Evolutionary conservation across 2,329 filamentous ascomycete genomes (phyloP), one percentile per base, ranked within the genome.

Genomic region (Pseudocercospora ulei): DNA sequence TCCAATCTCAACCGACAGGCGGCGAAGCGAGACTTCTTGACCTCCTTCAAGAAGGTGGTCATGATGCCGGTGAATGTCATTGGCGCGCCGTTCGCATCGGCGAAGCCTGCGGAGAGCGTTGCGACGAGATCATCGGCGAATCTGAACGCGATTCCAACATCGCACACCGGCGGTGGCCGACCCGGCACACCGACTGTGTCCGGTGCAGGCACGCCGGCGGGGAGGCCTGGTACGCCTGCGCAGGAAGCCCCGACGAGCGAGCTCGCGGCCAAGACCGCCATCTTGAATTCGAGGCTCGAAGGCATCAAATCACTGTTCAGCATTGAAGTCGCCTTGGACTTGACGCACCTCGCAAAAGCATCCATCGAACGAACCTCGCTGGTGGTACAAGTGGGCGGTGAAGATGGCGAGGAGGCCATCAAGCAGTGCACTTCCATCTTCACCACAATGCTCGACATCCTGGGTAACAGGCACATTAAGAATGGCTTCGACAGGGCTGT

Each of bases 51-150:
- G 58, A 96, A 96, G 62, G 90, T 98, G 5, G 83, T 98, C 49
- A 95, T 98, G 87, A 92, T 94, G 78, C 90, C 90, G 2, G 88
- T 98, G 33, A 93, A 84, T 36, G 88, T 86, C 5, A 68, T 75
- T 67, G n/a, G 71, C 71, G 38, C 43, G 17, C 51, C 53, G 3
- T 83, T 76, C 55, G 70, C 64, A 44, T 62, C 61, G 11, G 58
- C 57, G 27, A 68, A 62, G 45, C 53, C 62, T 13, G 44, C 57
- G 13, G 29, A 33, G 7, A 30, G 46, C 7, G 43, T 50, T 3
- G 41, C 48, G 5, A 38, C 34, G 11, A 34, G 42, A 14, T 41
- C 47, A 7, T 42, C 49, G 3, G 41, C 44, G 7, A 47, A 46
- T 24, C 60, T 59, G 18, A 39, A 52, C 9, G 44, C 47, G 5